Conservation (phyloP, 495 filamentous ascomycete species). For the Apodospora peruviana region DNA sequence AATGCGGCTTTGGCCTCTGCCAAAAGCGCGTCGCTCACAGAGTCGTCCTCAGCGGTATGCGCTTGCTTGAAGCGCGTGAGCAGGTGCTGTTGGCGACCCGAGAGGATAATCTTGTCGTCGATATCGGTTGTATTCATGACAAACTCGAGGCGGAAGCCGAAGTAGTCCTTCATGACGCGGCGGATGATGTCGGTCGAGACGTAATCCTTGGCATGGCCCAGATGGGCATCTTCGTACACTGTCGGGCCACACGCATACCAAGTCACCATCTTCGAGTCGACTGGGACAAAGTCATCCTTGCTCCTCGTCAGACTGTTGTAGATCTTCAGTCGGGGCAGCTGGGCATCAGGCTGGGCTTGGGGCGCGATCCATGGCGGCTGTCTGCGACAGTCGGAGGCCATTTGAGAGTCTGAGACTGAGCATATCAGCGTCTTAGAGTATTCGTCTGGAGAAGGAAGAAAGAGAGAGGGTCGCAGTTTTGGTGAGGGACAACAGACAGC, state of each 20-base stretch:
- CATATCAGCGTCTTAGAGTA: constrained; percentile 2
- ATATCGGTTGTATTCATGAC: constrained; percentile 82
- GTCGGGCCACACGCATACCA: constrained; percentile 82
- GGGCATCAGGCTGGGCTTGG: constrained; percentile 10
- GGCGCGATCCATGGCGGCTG: constrained; percentile 22
- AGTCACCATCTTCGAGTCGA: constrained; percentile 58
- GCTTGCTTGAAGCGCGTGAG: constrained; percentile 40
- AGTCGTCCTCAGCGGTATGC: constrained; percentile 15
- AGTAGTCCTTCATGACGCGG: constrained; percentile 71
- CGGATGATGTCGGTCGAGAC: constrained; percentile 76
- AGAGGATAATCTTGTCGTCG: constrained; percentile 81
- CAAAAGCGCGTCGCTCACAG: constrained; percentile 16
- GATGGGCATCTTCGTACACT: constrained; percentile 76
- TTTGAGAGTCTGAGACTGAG: constrained; percentile 1
- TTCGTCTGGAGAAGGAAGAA: constrained; percentile 2
- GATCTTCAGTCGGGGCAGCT: constrained; percentile 37
- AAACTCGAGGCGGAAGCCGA: constrained; percentile 67
- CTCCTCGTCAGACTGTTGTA: constrained; percentile 63
- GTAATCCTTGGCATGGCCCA: constrained; percentile 77
- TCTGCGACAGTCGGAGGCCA: constrained; percentile 18
- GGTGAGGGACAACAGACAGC: not conserved
- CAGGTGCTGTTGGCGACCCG: constrained; percentile 65
- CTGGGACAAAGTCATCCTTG: constrained; percentile 66
- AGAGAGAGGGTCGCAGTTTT: not conserved
- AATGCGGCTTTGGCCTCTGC: constrained; percentile 19